Base-by-base conservation (phyloP, 1,139 yeast species). In the Pichia sp. region DNA sequence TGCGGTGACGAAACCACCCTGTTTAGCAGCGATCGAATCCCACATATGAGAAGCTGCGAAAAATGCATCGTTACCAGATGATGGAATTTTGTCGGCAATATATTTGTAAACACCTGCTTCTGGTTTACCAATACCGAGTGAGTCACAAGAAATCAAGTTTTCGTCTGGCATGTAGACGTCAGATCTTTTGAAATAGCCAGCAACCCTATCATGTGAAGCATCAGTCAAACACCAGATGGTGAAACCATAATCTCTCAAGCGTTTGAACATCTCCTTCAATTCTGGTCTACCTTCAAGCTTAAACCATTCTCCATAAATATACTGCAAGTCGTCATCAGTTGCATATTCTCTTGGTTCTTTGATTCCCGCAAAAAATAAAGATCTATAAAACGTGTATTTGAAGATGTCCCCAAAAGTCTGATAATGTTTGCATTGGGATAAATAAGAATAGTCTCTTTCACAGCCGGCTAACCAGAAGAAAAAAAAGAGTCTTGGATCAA, bases 31-130 rank as follows among this genome's bases (percentile, higher is more conserved):
- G 50, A 59, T 58, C 3, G 64, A 59, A 48, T 63, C 66, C 66
- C 66, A 63, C 65, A 63, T 62, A 44, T 63, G 66, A 30, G 66
- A 62, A 43, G 66, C 66, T 16, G 63, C 65, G 53, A 61, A 61
- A 40, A 54, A 58, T 2, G 59, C 59, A 54, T 63, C 66, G 47
- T 61, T 59, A 19, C 62, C 62, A 6, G 60, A 56, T 30, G 59
- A 59, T 16, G 72, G 70, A 16, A 72, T 57, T 38, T 56, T 56
- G 8, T 58, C 45, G 15, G 65, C 68, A 47, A 72, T 60, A 36
- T 56, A 58, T 29, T 61, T 49, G 26, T 63, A 63, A 30, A 62
- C 66, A 30, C 52, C 54, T 7, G 60, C 62, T 50, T 63, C 67
- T 34, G 67, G 67, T 40, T 63, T 63, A 49, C 67, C 67, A 13